Percentiles rank a stretch among this genome's conserved stretches.
Evolutionary conservation across 2,329 filamentous ascomycete genomes (phyloP).

Genomic region (Lachnellula hyalina): DNA sequence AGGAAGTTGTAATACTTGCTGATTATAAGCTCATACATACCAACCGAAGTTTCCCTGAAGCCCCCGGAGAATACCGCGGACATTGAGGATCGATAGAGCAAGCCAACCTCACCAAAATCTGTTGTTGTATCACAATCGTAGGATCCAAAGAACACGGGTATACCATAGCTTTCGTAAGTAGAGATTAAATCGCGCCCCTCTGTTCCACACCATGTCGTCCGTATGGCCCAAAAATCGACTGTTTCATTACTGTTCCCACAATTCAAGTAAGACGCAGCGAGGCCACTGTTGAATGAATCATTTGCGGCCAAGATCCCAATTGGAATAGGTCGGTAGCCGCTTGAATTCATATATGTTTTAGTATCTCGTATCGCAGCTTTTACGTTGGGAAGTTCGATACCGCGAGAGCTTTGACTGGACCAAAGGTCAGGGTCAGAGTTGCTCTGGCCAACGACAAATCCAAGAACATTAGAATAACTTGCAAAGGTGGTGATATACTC

Average conservation of each 20-base stretch:
- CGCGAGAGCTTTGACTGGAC: too few relatives aligned
- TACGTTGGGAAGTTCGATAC: conserved; percentile 43
- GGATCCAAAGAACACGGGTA: conserved; percentile 69
- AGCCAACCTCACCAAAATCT: conserved; percentile 68
- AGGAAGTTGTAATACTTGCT: too few relatives aligned
- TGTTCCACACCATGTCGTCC: conserved; percentile 58
- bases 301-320: conserved; percentile 57
- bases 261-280: conserved; percentile 67
- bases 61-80: conserved; percentile 88
- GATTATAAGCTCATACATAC: conserved; percentile 56
- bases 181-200: conserved; percentile 51
- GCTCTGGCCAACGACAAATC: conserved; percentile 53
- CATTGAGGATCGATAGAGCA: conserved; percentile 79
- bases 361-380: conserved; percentile 52
- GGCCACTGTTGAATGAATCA: conserved; percentile 58
- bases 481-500: conserved; percentile 53
- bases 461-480: conserved; percentile 60
- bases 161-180: conserved; percentile 59
- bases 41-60: conserved; percentile 36
- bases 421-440: conserved; percentile 25
- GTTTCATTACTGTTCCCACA: conserved; percentile 60
- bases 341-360: conserved; percentile 43
- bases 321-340: conserved; percentile 44
- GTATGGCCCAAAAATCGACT: conserved; percentile 59
- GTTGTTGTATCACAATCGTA: conserved; percentile 79